Base-by-base conservation (phyloP, 441 rosid species). In the Codiaeum variegatum region DNA sequence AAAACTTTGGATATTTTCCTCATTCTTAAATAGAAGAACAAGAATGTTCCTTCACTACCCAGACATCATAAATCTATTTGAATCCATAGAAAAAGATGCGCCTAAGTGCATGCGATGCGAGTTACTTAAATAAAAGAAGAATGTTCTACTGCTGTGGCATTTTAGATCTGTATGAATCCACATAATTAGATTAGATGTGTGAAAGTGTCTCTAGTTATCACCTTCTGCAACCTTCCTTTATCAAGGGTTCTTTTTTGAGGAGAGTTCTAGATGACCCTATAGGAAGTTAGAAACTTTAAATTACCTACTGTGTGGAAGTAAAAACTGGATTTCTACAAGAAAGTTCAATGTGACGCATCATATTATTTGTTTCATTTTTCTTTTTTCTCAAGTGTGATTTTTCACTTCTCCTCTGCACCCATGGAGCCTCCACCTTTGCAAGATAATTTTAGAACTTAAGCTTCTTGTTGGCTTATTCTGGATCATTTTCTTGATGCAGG, bases 401-500 rank as follows among this genome's bases (percentile, higher is more conserved):
- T 61, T 49, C 40, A 29, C 56, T 47, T 47, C 74, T 46, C 67
- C 9, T 71, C 36, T 49, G 32, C 59, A 60, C 15, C 12, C 18
- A 24, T 29, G 19, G 11, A 16, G 29, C 13, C 12, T 11, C n/a
- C 4, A 16, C n/a, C 29, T 38, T 3, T n/a, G 9, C 16, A 26
- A 28, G 55, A 5, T 19, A 29, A 49, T 24, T 24, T 58, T 28
- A 8, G 2, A 24, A 34, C 34, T 54, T 21, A 7, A 38, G 26
- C 44, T 68, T 64, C 44, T 58, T 42, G 47, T 62, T 38, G 12
- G 36, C 71, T 73, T 74, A 36, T 60, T 65, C 66, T 15, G 18
- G 59, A 38, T 69, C 69, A 46, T 23, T 46, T 65, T 62, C 42
- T 75, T 63, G 71, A 70, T 85, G 88, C 98, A 95, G 99, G 86